Evolutionary conservation across 2,329 filamentous ascomycete species (phyloP), one percentile per base, ranked within the genome.

Genomic region (Elsinoe ampelina): DNA sequence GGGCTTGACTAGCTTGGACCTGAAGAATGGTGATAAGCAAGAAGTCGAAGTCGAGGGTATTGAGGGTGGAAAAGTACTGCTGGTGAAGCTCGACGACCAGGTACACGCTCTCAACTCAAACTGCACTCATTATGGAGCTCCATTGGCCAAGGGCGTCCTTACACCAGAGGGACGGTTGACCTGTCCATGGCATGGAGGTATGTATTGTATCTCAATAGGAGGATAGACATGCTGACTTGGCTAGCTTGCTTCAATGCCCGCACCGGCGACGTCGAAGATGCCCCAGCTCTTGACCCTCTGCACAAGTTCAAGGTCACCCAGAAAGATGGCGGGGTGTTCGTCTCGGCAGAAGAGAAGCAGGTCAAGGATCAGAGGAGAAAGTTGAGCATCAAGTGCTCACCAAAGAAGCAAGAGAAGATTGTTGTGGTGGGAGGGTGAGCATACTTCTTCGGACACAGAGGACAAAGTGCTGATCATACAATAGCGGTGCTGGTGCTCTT

Each of bases 161-260:
- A 88, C 88, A 6, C 81, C 82, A 2, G 84, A 87, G 63, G 93
- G 93, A 4, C 80, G 89, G 52, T 72, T 98, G 60, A 95, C 89
- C 5, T 98, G 93, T 70, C 90, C 92, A 2, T 97, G 93, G 93
- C 92, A 97, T 70, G 92, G 92, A 75, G 89, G 89, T 93, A 69
- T 70, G 6, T n/a, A 42, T 35, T 5, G 12, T 15, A 5, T 34
- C 15, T 22, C 5, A 41, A 32, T 34, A 17, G 3, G 13, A 12
- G 0, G 15, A 8, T 43, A 32, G 15, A 32, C 10, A 5, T 12
- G 17, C 36, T 17, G 19, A 47, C 42, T 60, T 66, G 41, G 64
- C 51, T 61, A 91, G 93, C 93, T 58, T 98, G 93, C 77, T 98
- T 96, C 75, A 93, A 89, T 61, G 83, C 89, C 61, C 80, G 80